Evolutionary conservation across 2,329 filamentous ascomycete genomes (phyloP).

Genomic region (Fonsecaea erecta): DNA sequence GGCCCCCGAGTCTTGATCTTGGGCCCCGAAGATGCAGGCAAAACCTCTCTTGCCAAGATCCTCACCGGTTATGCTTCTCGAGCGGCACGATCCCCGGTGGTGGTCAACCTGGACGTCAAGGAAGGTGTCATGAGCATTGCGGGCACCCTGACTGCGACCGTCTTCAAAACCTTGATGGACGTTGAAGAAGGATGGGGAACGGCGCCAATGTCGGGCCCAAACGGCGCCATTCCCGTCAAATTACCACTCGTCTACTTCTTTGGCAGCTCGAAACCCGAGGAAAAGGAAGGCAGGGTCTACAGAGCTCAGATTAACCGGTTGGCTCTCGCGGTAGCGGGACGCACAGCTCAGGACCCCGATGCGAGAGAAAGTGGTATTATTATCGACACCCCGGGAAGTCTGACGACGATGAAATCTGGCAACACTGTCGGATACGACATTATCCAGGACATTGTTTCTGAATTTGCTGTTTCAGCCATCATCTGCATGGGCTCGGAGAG

Average conservation of each 20-base stretch:
- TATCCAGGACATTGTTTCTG: conserved; percentile 76
- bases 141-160: conserved; percentile 82
- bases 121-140: conserved; percentile 80
- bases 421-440: conserved; percentile 70
- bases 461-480: conserved; percentile 76
- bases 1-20: conserved; percentile 85
- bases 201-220: conserved; percentile 84
- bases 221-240: conserved; percentile 82
- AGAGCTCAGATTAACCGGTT: conserved; percentile 74
- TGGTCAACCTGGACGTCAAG: conserved; percentile 81
- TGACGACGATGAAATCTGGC: conserved; percentile 58
- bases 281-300: conserved; percentile 74
- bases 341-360: conserved; percentile 74
- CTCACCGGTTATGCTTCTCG: conserved; percentile 80
- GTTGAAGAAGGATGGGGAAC: conserved; percentile 87
- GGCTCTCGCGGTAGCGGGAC: conserved; percentile 75
- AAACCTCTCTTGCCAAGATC: conserved; percentile 78
- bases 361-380: conserved; percentile 77
- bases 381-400: conserved; percentile 78
- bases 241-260: conserved; percentile 90
- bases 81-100: conserved; percentile 72
- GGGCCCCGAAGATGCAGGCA: conserved; percentile 77
- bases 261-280: conserved; percentile 63
- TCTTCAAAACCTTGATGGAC: conserved; percentile 85
- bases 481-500: conserved; percentile 80